Evolutionary conservation across 2,329 filamentous ascomycete species (phyloP).

Genomic region (Apiospora marii): DNA sequence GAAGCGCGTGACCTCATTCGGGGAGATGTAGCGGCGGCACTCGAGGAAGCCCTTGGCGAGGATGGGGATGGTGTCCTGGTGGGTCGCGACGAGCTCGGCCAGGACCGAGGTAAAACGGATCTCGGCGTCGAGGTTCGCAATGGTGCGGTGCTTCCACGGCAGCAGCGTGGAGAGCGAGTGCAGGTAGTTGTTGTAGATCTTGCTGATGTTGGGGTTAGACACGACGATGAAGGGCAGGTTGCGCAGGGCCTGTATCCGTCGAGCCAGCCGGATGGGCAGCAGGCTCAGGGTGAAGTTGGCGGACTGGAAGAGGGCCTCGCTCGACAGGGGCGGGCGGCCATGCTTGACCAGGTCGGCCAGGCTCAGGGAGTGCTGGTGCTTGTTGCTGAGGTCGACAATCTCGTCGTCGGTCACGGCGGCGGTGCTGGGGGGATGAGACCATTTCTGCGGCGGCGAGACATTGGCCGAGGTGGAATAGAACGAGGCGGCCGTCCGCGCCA

Average conservation of each 20-base stretch:
- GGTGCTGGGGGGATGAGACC: constrained; percentile 53
- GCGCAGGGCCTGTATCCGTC: constrained; percentile 90
- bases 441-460: constrained; percentile 37
- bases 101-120: constrained; percentile 91
- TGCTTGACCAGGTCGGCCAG: constrained; percentile 87
- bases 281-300: constrained; percentile 96
- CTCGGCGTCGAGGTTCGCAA: constrained; percentile 84
- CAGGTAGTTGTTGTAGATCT: constrained; percentile 95
- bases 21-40: constrained; percentile 86
- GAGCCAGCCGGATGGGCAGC: constrained; percentile 89
- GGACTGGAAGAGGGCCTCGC: constrained; percentile 81
- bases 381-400: constrained; percentile 78
- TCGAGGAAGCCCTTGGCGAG: constrained; percentile 93
- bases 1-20: constrained; percentile 85
- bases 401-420: constrained; percentile 73
- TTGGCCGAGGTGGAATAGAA: constrained; percentile 37
- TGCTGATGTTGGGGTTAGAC: constrained; percentile 92
- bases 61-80: constrained; percentile 92
- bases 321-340: constrained; percentile 84
- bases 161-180: constrained; percentile 91
- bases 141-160: constrained; percentile 75
- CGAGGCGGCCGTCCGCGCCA: constrained; percentile 28
- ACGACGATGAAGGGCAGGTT: constrained; percentile 98
- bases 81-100: constrained; percentile 93
- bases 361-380: constrained; percentile 81